Evolutionary conservation across 1,284 basidiomycete genomes (phyloP).

Genomic region (Agroathelia rolfsii): DNA sequence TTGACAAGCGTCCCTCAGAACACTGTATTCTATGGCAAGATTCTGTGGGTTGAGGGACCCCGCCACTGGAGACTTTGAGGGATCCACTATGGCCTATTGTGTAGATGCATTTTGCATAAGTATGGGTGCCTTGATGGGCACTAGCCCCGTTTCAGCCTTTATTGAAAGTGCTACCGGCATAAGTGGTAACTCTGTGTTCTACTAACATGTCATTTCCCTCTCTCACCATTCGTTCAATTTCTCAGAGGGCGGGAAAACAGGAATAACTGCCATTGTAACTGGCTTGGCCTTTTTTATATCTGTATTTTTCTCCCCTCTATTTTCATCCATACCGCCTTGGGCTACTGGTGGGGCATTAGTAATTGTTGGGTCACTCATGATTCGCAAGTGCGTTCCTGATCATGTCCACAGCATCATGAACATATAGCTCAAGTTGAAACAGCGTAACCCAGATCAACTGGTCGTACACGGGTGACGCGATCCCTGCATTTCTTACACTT

Average conservation of each 20-base stretch:
- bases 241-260: constrained; percentile 81
- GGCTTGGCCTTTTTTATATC: constrained; percentile 78
- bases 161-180: constrained; percentile 80
- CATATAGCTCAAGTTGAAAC: background rate
- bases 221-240: too few relatives aligned
- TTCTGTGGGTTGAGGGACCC: constrained; percentile 82
- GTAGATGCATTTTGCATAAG: constrained; percentile 76
- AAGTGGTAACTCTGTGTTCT: constrained; percentile 31
- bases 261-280: constrained; percentile 70
- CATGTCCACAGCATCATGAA: background rate
- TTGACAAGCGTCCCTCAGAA: constrained; percentile 26
- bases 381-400: constrained; percentile 48
- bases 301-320: constrained; percentile 86
- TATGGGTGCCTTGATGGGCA: constrained; percentile 77
- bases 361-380: constrained; percentile 86
- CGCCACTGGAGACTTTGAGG: constrained; percentile 82
- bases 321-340: constrained; percentile 81
- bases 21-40: constrained; percentile 85
- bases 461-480: constrained; percentile 78
- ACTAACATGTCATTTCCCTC: constrained; percentile 1
- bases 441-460: constrained; percentile 81
- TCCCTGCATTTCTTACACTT: constrained; percentile 76
- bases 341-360: constrained; percentile 83
- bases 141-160: constrained; percentile 83
- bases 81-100: constrained; percentile 77